A percentile compares a stretch with the other conserved stretches of the same genome.
phyloP scores from a whole-genome alignment of 1,284 basidiomycete species.

The Ganoderma boninense region DNA sequence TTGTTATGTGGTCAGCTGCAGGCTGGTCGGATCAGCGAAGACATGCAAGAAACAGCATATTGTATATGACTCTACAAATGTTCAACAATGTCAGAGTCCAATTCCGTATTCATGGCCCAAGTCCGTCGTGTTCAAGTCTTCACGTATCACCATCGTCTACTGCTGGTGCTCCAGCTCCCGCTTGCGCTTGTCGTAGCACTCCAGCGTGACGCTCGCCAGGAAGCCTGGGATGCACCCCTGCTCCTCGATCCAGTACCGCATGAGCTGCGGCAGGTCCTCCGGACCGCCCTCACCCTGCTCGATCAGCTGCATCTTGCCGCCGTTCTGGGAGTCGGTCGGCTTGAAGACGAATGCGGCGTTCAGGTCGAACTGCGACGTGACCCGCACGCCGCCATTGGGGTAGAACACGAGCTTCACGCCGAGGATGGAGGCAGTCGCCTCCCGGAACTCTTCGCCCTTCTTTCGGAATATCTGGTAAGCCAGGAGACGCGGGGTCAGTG shows the following conservation, averaged over 20 bases:
- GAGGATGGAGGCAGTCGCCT: slow-evolving; percentile 81
- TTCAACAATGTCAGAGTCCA: background rate
- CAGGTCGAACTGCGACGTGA: slow-evolving; percentile 84
- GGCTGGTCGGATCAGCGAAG: background rate
- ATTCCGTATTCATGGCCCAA: background rate
- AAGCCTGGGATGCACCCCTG: slow-evolving; percentile 81
- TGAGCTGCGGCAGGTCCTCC: slow-evolving; percentile 69
- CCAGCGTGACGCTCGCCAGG: slow-evolving; percentile 76
- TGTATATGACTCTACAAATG: background rate
- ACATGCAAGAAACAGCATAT: background rate
- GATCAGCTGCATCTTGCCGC: slow-evolving; percentile 71
- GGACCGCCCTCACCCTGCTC: slow-evolving; percentile 75
- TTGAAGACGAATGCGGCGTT: slow-evolving; percentile 77
- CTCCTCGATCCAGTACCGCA: slow-evolving; percentile 77
- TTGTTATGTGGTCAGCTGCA: too few relatives aligned
- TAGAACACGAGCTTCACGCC: slow-evolving; percentile 89
- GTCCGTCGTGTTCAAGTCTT: background rate
- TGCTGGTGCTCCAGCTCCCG: slow-evolving; percentile 12
- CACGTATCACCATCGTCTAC: background rate
- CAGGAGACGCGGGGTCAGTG: background rate
- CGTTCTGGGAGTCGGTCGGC: slow-evolving; percentile 51
- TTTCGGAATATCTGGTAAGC: slow-evolving; percentile 65
- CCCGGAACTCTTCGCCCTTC: slow-evolving; percentile 84
- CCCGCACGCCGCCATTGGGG: slow-evolving; percentile 83
- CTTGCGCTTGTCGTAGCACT: slow-evolving; percentile 67